Evolutionary conservation across 495 filamentous ascomycete genomes (phyloP).

Genomic region (Podospora sp.): DNA sequence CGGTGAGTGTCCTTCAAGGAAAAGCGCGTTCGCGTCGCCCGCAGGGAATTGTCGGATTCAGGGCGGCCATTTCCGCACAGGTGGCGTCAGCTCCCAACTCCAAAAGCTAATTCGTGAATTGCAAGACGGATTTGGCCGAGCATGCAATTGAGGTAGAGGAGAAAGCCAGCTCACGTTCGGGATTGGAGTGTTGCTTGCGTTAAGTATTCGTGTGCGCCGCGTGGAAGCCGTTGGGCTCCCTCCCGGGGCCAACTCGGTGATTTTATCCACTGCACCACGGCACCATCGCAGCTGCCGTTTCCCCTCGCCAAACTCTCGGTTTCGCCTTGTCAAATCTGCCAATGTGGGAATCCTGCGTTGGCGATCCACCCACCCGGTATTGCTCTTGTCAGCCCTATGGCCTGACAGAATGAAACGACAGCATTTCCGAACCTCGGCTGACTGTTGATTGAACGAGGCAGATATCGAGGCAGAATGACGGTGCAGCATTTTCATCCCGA

Average conservation of each 20-base stretch:
- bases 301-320: neutral
- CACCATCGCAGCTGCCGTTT: neutral
- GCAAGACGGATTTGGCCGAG: neutral
- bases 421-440: neutral
- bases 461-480: neutral
- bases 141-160: neutral
- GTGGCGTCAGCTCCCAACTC: neutral
- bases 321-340: neutral
- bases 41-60: neutral
- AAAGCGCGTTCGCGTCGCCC: constrained; percentile 1
- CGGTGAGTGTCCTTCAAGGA: neutral
- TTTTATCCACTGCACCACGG: neutral
- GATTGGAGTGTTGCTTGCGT: neutral
- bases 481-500: too few relatives aligned
- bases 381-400: neutral
- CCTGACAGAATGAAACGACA: neutral
- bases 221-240: neutral
- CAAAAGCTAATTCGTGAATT: neutral
- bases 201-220: neutral
- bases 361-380: neutral
- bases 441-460: constrained; percentile 11
- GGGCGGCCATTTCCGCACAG: neutral
- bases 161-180: neutral
- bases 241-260: neutral
- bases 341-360: neutral